Conservation (phyloP, 345 rosid genomes). For the Combretum micranthum region DNA sequence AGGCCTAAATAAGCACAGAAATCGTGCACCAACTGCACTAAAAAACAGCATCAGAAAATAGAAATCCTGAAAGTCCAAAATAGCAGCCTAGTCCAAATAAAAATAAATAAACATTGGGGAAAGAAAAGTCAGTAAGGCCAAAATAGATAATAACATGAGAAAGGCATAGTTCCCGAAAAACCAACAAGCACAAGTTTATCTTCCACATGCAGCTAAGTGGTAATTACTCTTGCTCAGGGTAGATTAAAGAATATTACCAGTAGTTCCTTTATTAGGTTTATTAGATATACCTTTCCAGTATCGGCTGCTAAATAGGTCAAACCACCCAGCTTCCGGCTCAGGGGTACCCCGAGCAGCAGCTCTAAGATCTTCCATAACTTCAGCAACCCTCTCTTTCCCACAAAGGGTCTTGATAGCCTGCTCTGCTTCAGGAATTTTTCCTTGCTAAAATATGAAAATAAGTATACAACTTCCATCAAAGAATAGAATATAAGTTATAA, state of each 20-base stretch:
- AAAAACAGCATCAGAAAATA: too few species aligned
- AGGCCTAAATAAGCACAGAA: too few species aligned
- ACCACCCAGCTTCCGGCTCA: constrained; percentile 98
- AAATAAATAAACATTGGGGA: too few species aligned
- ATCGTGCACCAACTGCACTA: too few species aligned
- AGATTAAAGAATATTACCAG: background rate
- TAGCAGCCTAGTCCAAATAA: too few species aligned
- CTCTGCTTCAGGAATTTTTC: constrained; percentile 73
- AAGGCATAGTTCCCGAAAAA: too few species aligned
- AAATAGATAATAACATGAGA: too few species aligned
- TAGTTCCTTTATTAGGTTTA: background rate
- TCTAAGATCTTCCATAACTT: constrained; percentile 69
- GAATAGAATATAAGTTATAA: background rate
- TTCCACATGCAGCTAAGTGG: too few species aligned
- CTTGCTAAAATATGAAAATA: constrained; percentile 53
- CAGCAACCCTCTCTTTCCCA: constrained; percentile 90
- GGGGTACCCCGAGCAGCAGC: constrained; percentile 57
- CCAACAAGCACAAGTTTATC: too few species aligned
- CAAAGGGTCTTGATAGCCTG: constrained; percentile 67
- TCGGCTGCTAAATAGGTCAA: constrained; percentile 86
- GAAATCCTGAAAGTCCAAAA: too few species aligned
- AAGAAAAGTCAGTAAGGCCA: too few species aligned
- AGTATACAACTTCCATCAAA: constrained; percentile 10
- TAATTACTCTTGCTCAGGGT: too few species aligned
- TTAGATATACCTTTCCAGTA: constrained; percentile 72